A percentile compares a stretch with the other conserved stretches of the same genome.
Conservation (phyloP, 2,329 filamentous ascomycete genomes). For the Cercospora sp. region DNA sequence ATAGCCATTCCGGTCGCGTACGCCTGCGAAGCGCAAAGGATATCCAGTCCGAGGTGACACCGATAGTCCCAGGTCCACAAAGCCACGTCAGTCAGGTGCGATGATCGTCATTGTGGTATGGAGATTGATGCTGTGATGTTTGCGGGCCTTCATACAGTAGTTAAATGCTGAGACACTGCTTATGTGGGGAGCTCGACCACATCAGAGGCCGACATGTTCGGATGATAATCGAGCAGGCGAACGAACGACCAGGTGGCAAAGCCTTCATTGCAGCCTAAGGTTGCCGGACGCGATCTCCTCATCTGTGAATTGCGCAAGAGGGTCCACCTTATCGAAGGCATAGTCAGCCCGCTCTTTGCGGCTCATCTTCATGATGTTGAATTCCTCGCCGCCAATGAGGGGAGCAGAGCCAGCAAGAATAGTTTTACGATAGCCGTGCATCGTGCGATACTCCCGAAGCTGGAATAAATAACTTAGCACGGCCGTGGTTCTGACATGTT, state of each 20-base stretch:
- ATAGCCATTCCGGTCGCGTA: neutral
- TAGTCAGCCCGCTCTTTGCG: neutral
- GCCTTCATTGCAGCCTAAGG: neutral
- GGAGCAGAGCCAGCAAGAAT: neutral
- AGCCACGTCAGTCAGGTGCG: neutral
- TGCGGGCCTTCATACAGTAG: neutral
- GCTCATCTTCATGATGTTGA: neutral
- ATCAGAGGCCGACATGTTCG: neutral
- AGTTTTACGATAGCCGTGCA: neutral
- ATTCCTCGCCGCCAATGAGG: neutral
- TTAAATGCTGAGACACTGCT: neutral
- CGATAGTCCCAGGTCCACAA: neutral
- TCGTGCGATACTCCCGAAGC: neutral
- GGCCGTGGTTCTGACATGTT: neutral
- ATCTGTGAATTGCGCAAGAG: constrained; percentile 5
- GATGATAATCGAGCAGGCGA: neutral
- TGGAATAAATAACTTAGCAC: neutral
- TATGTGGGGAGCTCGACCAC: neutral
- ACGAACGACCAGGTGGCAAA: neutral
- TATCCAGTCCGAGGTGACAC: neutral
- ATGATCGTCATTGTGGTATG: neutral
- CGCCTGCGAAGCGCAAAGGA: neutral
- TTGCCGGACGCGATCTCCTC: neutral
- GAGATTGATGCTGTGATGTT: neutral
- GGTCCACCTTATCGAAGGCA: neutral